Base-by-base conservation (phyloP, 2,329 filamentous ascomycete species). In the Alternaria postmessia region DNA sequence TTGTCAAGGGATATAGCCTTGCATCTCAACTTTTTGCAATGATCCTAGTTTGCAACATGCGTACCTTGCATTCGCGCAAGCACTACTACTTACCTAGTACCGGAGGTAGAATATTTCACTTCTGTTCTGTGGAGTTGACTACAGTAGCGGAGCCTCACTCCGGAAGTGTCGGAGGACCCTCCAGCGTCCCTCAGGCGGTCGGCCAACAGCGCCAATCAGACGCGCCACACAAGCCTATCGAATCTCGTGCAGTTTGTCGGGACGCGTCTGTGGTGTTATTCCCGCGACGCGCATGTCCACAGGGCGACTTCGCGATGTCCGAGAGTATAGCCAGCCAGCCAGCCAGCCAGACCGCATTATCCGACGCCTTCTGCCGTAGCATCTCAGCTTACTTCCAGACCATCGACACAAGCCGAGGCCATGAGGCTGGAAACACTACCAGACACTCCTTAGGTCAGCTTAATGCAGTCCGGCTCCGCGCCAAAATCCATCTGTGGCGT, bases 21-120 rank as follows among this genome's bases (percentile, higher is more conserved):
- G 20, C 20, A 36, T 41, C 22, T 34, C 38, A 28, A 7, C 11
- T 24, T 26, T 34, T 26, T 8, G 32, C 32, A 24, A 7, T 36
- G 32, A 26, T 49, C 2, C 32, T 14, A n/a, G 46, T 49, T 49
- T 49, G 14, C 16, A 26, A 3, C 32, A n/a, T 18, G 18, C 18
- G 42, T 54, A 43, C 44, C 28, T 54, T 59, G 41, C 41, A 36
- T 38, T 34, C 18, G 41, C 30, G 47, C 41, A 46, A 60, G 20
- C 30, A 44, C 42, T 48, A 43, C 51, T 36, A 56, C 20, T 26
- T 24, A 28, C 16, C 26, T 30, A 38, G 36, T 16, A 42, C 18
- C 44, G 9, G 43, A 55, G 14, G 12, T 18, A 16, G 14, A 12
- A 20, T 41, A n/a, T 26, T 22, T 39, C 16, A 18, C 24, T 52